Evolutionary conservation across 805 yeast species (phyloP), one percentile per base, ranked within the genome.

Genomic region (Starmera caribaea): DNA sequence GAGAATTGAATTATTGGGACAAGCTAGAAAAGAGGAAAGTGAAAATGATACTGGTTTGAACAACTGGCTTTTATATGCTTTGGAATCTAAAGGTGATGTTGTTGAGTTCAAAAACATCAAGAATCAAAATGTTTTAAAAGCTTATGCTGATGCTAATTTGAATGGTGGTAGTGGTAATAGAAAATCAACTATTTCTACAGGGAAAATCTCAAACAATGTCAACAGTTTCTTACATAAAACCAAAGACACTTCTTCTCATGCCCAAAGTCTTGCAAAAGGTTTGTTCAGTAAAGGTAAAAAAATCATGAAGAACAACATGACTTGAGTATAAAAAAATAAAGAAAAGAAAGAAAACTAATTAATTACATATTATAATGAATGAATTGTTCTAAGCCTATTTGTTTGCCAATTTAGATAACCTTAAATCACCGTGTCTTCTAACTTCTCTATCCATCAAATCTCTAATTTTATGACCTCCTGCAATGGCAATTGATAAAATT

Each of bases 371-470:
- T 7, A 21, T n/a, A n/a, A n/a, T n/a, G n/a, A n/a, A n/a, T n/a
- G n/a, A n/a, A n/a, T n/a, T n/a, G n/a, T n/a, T n/a, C n/a, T n/a
- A n/a, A n/a, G n/a, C n/a, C 38, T 37, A 48, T 37, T 43, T 52
- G 35, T 47, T 46, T 5, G 53, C 48, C n/a, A 67, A 50, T 47
- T 73, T 73, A 12, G 72, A 62, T 36, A 74, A 58, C 45, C 82
- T 65, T 41, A 69, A 68, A 45, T 73, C 70, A 5, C 95, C 95
- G 47, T 81, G 86, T 43, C 67, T 70, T 51, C 96, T 75, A 5
- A 92, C 82, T 54, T 82, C 86, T 36, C 71, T 69, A 52, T 90
- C 96, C 96, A 90, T 87, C 40, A 85, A 62, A 32, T 84, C 86
- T 55, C 88, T 76, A 11, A 90, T 65, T 50, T 84, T 69, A 53